phyloP scores from a whole-genome alignment of 2,329 filamentous ascomycete genomes.

The Aphanocladium album region DNA sequence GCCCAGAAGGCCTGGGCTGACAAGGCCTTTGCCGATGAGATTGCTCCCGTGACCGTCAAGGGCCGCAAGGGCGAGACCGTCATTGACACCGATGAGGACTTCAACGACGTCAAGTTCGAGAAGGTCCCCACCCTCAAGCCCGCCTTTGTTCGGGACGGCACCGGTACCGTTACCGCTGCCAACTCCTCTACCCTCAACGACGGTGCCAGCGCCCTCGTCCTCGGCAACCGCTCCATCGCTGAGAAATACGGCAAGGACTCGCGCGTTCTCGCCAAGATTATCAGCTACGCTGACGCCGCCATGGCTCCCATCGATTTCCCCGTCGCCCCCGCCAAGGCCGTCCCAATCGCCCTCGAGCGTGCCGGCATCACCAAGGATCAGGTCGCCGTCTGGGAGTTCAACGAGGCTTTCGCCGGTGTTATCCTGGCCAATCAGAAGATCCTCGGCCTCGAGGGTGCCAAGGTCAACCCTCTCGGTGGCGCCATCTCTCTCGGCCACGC shows the following conservation, averaged over 20 bases:
- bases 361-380: slow-evolving; percentile 89
- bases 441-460: slow-evolving; percentile 70
- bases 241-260: slow-evolving; percentile 72
- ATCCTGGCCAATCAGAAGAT: slow-evolving; percentile 95
- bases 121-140: slow-evolving; percentile 85
- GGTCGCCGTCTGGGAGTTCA: slow-evolving; percentile 95
- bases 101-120: slow-evolving; percentile 77
- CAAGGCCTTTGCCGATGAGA: slow-evolving; percentile 81
- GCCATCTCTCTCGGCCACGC: slow-evolving; percentile 91
- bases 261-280: slow-evolving; percentile 80
- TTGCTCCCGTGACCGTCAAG: slow-evolving; percentile 81
- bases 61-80: slow-evolving; percentile 77
- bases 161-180: slow-evolving; percentile 86
- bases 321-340: slow-evolving; percentile 84
- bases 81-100: slow-evolving; percentile 82
- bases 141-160: slow-evolving; percentile 80
- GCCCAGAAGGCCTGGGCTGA: slow-evolving; percentile 85
- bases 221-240: slow-evolving; percentile 76
- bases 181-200: slow-evolving; percentile 95
- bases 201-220: slow-evolving; percentile 82
- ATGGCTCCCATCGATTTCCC: slow-evolving; percentile 92
- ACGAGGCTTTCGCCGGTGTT: slow-evolving; percentile 94
- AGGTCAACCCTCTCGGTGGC: slow-evolving; percentile 82
- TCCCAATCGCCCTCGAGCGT: slow-evolving; percentile 80
- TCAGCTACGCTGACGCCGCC: slow-evolving; percentile 82